Evolutionary conservation across 345 rosid genomes (phyloP), one percentile per base, ranked within the genome.

Genomic region (Hirschfeldia incana): DNA sequence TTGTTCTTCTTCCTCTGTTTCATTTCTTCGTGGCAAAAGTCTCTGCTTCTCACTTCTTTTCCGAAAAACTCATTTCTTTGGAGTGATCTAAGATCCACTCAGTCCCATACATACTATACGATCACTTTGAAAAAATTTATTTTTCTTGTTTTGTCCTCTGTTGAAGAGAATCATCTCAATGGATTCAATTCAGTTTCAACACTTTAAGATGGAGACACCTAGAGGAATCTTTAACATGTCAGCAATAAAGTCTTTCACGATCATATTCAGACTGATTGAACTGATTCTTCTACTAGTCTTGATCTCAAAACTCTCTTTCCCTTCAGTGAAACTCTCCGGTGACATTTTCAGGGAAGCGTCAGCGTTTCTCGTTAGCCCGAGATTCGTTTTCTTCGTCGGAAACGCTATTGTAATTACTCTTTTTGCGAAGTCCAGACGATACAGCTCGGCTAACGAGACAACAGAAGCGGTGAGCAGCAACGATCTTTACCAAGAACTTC

Each of bases 331-430:
- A 85, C 85, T 81, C 83, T 90, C 93, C 0, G 74, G 92, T 0
- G 89, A 79, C 67, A 78, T 88, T 65, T 86, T 95, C 82, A 87
- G 72, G 84, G 86, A 81, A 81, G 63, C 87, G 15, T 64, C 85
- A 6, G 70, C 78, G 66, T 62, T 80, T 74, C 84, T 93, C 3
- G 82, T 67, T 5, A 92, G 95, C 74, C 93, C 97, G 3, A 82
- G 87, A 26, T 93, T 96, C 51, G 87, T 93, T 49, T 96, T 96
- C 81, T 67, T 96, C n/a, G 27, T 93, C 1, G 99, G 97, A 16
- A 96, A 96, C 83, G 85, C 69, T 26, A 93, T 96, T 67, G 86
- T 93, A 69, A 81, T 90, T 84, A 87, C 83, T 55, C 90, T 96
- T 59, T 90, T 93, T 13, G 88, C 83, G 4, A 90, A 84, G 49